Evolutionary conservation across 106 monocot species (phyloP).

Genomic region (Chionographis japonica): DNA sequence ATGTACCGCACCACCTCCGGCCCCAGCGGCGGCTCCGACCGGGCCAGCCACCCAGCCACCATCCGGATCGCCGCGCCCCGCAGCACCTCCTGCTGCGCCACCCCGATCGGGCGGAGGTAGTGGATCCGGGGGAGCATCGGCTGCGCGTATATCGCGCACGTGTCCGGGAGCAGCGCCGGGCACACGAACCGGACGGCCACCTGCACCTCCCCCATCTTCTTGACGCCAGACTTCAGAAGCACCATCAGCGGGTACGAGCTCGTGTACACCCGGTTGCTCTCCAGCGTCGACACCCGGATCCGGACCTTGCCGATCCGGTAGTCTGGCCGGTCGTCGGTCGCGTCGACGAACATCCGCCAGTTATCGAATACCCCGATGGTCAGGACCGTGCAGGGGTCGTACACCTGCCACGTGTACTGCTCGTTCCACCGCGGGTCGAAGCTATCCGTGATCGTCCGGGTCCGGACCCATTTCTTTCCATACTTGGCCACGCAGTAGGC

Average conservation of each 20-base stretch:
- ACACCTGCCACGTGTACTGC: conserved; percentile 96
- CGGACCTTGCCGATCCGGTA: conserved; percentile 92
- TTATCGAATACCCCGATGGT: conserved; percentile 96
- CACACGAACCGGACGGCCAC: conserved; percentile 75
- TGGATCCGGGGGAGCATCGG: conserved; percentile 91
- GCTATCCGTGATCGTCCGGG: conserved; percentile 82
- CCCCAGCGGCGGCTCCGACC: conserved; percentile 85
- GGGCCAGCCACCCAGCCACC: conserved; percentile 66
- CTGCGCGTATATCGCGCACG: conserved; percentile 63
- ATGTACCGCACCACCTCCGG: conserved; percentile 86
- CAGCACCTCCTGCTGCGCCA: conserved; percentile 83
- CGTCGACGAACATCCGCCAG: conserved; percentile 81
- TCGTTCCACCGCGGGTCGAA: conserved; percentile 98
- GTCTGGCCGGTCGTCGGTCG: conserved; percentile 55
- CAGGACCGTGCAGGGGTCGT: conserved; percentile 94
- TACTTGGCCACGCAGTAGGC: conserved; percentile 96
- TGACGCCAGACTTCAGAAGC: conserved; percentile 69
- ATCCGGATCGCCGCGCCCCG: conserved; percentile 63
- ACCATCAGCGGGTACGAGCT: conserved; percentile 76
- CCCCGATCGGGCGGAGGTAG: conserved; percentile 86
- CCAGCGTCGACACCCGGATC: conserved; percentile 80
- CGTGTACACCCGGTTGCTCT: conserved; percentile 88
- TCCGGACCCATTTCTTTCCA: conserved; percentile 97
- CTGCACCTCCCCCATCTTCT: conserved; percentile 97
- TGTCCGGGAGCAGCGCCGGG: conserved; percentile 71